phyloP scores from a whole-genome alignment of 352 stramenopile species.

The Hyaloperonospora arabidopsidis region DNA sequence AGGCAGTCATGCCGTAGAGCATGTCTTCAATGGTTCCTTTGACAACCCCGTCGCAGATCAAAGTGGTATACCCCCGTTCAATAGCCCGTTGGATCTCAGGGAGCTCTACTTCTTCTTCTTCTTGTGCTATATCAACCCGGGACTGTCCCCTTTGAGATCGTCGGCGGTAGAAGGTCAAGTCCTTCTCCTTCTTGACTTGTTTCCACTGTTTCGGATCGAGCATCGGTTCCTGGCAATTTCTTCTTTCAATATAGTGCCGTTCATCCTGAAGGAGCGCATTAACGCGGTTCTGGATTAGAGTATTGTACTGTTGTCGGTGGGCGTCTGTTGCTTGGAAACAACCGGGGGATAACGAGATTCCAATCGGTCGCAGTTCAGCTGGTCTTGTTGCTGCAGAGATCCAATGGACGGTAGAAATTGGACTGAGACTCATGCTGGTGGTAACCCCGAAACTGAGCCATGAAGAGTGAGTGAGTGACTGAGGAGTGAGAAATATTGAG shows the following conservation, averaged over 20 bases:
- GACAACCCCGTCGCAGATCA: conserved; percentile 28
- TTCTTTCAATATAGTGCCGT: conserved; percentile 7
- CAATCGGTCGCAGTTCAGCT: conserved; percentile 9
- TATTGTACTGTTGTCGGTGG: conserved; percentile 28
- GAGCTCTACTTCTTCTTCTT: conserved; percentile 28
- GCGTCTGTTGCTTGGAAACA: conserved; percentile 27
- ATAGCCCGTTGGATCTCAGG: conserved; percentile 17
- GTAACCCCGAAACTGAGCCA: conserved; percentile 3
- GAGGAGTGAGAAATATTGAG: too few species aligned
- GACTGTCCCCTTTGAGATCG: conserved; percentile 16
- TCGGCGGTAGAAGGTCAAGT: conserved; percentile 35
- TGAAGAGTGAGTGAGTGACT: conserved; percentile 7
- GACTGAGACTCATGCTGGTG: conserved; percentile 8
- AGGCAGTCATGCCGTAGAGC: conserved; percentile 35
- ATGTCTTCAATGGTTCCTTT: conserved; percentile 34
- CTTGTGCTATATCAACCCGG: conserved; percentile 16
- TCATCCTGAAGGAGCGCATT: conserved; percentile 32
- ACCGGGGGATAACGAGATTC: conserved; percentile 25
- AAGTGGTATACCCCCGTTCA: conserved; percentile 23
- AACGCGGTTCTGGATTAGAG: conserved; percentile 27
- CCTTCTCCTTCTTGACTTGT: conserved; percentile 26
- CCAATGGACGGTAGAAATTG: conserved; percentile 4
- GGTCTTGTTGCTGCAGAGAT: neutral
- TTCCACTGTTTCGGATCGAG: conserved; percentile 43
- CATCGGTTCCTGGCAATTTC: conserved; percentile 21